These are phyloP conservation scores for Saccharomyces paradoxus DNA, from an alignment of 805 yeast species.

Conservation along the genomic window DNA sequence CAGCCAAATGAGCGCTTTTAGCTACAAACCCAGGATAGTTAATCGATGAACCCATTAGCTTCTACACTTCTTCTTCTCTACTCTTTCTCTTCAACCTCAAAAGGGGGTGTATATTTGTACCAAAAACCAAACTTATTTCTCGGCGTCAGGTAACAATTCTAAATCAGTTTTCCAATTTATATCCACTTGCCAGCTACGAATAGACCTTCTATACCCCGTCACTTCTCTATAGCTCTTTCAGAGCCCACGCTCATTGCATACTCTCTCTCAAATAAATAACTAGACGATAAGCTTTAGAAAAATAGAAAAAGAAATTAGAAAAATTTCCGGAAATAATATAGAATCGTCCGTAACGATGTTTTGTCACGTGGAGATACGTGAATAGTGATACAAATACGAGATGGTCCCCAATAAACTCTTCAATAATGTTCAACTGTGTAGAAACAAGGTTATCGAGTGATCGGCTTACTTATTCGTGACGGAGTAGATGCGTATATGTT, in stretches of 20 bases:
- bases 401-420: not conserved
- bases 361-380: not conserved
- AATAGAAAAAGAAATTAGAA: not conserved
- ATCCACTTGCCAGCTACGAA: not conserved
- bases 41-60: constrained; percentile 14
- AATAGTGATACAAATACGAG: not conserved
- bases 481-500: not conserved
- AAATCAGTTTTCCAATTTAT: not conserved
- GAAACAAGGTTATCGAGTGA: not conserved
- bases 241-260: not conserved
- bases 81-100: not conserved
- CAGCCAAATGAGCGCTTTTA: not conserved
- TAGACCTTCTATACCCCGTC: not conserved
- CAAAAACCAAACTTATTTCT: not conserved
- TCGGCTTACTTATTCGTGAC: not conserved
- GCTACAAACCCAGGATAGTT: constrained; percentile 13
- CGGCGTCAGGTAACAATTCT: not conserved
- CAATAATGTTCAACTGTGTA: not conserved
- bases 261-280: constrained; percentile 1
- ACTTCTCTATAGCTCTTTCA: not conserved
- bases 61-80: not conserved
- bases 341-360: not conserved
- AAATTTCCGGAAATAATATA: not conserved
- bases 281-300: constrained; percentile 1
- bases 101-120: not conserved